Percentiles rank a stretch among this genome's conserved stretches.
phyloP scores from a whole-genome alignment of 2,329 filamentous ascomycete species.

The Didymella exigua region DNA sequence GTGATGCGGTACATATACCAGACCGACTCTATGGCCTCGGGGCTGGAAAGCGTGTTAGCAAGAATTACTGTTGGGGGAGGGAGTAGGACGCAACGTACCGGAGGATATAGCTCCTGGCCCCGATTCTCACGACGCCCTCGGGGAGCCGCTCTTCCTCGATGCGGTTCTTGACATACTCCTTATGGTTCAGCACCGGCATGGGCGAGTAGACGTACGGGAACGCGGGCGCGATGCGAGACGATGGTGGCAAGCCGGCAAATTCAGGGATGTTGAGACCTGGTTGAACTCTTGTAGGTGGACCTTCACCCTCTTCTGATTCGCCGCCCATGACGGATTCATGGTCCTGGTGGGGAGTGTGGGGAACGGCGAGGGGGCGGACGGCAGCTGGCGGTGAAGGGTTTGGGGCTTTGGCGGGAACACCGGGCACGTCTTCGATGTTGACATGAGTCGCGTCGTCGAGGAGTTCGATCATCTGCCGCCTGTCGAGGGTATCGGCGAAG shows the following conservation, averaged over 20 bases:
- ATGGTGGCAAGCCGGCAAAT: constrained; percentile 1
- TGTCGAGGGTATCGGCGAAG: constrained; percentile 31
- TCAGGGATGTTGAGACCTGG: constrained; percentile 18
- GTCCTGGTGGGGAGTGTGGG: constrained; percentile 13
- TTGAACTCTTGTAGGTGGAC: constrained; percentile 33
- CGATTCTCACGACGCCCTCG: constrained; percentile 61
- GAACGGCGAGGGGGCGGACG: constrained; percentile 14
- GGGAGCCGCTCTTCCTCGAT: constrained; percentile 56
- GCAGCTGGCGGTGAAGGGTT: constrained; percentile 14
- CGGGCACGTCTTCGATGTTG: constrained; percentile 7
- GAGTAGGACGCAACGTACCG: constrained; percentile 55
- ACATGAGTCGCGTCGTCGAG: constrained; percentile 29
- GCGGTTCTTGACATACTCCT: constrained; percentile 45
- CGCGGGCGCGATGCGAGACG: constrained; percentile 30
- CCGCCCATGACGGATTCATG: constrained; percentile 25
- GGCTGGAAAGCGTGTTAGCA: constrained; percentile 44
- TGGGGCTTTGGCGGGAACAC: constrained; percentile 3
- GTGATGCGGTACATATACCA: constrained; percentile 79
- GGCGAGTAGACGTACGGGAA: constrained; percentile 43
- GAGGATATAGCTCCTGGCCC: constrained; percentile 66
- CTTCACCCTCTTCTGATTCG: constrained; percentile 28
- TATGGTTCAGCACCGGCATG: constrained; percentile 36
- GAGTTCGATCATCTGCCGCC: constrained; percentile 34
- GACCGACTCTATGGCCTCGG: constrained; percentile 80
- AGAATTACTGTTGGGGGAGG: neutral